A percentile compares a stretch with the other conserved stretches of the same genome.
Conservation (phyloP, 768 basidiomycete species). For the Lactarius deliciosus region DNA sequence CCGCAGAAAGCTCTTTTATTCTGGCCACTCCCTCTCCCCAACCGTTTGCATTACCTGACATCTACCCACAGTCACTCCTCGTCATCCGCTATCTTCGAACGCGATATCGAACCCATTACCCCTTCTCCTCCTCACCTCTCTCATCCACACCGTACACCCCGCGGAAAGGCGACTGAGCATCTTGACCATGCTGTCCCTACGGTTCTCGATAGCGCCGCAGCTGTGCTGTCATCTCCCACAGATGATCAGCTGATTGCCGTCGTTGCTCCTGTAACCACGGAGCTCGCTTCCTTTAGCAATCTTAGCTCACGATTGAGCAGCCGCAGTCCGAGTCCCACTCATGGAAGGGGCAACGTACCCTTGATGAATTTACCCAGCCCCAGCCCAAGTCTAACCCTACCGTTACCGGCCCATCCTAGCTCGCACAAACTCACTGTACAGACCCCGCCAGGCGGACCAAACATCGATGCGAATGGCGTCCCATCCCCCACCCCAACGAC, state of each 20-base stretch:
- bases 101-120: slow-evolving; percentile 77
- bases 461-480: background rate
- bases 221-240: slow-evolving; percentile 52
- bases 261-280: slow-evolving; percentile 50
- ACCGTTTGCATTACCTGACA: slow-evolving; percentile 15
- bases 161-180: slow-evolving; percentile 69
- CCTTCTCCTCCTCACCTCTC: slow-evolving; percentile 40
- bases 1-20: slow-evolving; percentile 5
- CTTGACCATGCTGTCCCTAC: slow-evolving; percentile 82
- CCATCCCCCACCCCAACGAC: slow-evolving; percentile 35
- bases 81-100: slow-evolving; percentile 88
- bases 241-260: slow-evolving; percentile 59
- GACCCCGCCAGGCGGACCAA: slow-evolving; percentile 13
- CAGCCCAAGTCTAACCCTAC: slow-evolving; percentile 27
- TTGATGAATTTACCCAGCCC: slow-evolving; percentile 31
- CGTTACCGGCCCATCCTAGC: slow-evolving; percentile 18
- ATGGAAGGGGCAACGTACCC: slow-evolving; percentile 35
- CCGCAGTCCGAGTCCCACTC: slow-evolving; percentile 63
- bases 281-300: slow-evolving; percentile 46
- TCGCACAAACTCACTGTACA: slow-evolving; percentile 15
- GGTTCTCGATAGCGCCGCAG: slow-evolving; percentile 81
- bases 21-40: background rate
- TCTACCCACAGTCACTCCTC: slow-evolving; percentile 56
- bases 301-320: slow-evolving; percentile 63
- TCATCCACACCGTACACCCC: slow-evolving; percentile 72